Evolutionary conservation across 257 asterid genomes (phyloP), one percentile per base, ranked within the genome.

Genomic region (Capsicum rhomboideum): DNA sequence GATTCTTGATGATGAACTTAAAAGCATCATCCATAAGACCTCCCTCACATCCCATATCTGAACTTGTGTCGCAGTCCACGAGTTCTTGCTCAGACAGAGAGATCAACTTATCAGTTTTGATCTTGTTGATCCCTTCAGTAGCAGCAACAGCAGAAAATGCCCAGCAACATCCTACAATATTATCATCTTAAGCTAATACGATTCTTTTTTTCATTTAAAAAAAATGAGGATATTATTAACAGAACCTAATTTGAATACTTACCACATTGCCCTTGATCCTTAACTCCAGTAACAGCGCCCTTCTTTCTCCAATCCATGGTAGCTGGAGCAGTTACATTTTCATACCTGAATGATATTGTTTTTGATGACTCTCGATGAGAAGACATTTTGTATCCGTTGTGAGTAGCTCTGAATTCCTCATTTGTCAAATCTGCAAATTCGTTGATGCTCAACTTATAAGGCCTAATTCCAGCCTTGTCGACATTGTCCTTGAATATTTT

Each of bases 191-290:
- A 2, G 11, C 23, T 50, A n/a, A 21, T 42, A 56, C 58, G 44
- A n/a, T 40, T 58, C 58, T 17, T 29, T 10, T 34, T 59, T 21
- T 11, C 37, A 0, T 44, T 72, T n/a, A n/a, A 12, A 44, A 74
- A 6, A 0, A 1, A 11, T 0, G 18, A 63, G 40, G 40, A 18
- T 69, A 37, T 0, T 34, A 71, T 21, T 42, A 21, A 44, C 80
- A 21, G 0, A 21, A 13, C 7, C 1, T 18, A 67, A 1, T 18
- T 17, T 10, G 13, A 34, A 1, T 2, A 49, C 59, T 83, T 83
- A 83, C 92, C 93, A 49, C 92, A 88, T 52, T 89, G 87, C 49
- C 89, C 89, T 86, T 89, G 91, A 18, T 87, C 88, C 84, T 91
- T 88, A n/a, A 89, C 87, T 12, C 74, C 87, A 55, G 93, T 89